Base-by-base conservation (phyloP, 371 early-diverging fungal genomes). In the Mucor piriformis region DNA sequence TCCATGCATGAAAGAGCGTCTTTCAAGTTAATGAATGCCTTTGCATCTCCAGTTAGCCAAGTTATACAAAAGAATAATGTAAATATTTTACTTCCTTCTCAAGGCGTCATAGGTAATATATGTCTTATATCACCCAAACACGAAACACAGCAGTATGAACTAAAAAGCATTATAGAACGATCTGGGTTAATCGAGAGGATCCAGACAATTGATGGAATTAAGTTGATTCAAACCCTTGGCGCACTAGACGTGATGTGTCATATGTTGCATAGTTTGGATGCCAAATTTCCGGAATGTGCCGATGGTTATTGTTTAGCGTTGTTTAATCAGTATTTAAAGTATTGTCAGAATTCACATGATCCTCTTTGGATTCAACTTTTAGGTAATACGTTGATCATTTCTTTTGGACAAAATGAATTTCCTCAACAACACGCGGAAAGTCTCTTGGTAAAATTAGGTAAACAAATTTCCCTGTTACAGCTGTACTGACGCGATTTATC, bases 271-370 rank as follows among this genome's bases (percentile, higher is more conserved):
- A 34, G 49, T 18, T 10, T 60, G n/a, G 16, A 65, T 10, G 21
- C 42, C 3, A 48, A 51, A 12, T 52, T 49, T 11, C 63, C 66
- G 10, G 33, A 52, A 12, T 44, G 61, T 35, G 61, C 61, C 1
- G 20, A 48, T 12, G 47, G 29, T 2, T 75, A 61, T 20, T 69
- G 67, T 24, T 13, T 21, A 12, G 42, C 65, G 16, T 64, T 91
- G 7, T 80, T 88, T 55, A 74, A 79, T 43, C 65, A 76, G 29
- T 82, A 87, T 59, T 64, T 71, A 0, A 58, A 64, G 25, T 55
- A 72, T 2, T 60, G 58, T 21, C 11, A 37, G 0, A 68, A 66
- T 3, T 54, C 37, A 3, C 43, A 69, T 7, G 81, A 82, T 6
- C 83, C 79, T 12, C 59, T 75, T 5, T 66, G 67, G 62, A 68